Conservation (phyloP, 2,329 filamentous ascomycete species). For the Pseudopithomyces chartarum region DNA sequence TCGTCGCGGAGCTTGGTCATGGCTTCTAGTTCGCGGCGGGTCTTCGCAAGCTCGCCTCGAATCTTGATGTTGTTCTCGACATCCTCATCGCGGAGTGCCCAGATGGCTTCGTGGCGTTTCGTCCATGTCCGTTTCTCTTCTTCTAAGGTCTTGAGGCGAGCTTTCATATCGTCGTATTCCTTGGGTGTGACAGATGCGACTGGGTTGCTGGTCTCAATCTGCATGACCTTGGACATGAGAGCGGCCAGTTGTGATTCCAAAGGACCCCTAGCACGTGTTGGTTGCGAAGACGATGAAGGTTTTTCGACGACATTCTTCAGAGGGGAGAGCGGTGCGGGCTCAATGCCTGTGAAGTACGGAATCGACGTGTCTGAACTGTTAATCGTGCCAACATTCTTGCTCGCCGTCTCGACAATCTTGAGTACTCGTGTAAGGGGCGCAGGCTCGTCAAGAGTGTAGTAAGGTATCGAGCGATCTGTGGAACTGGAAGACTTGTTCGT, state of each 20-base stretch:
- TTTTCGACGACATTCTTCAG: conserved; percentile 18
- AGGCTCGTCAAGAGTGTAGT: neutral
- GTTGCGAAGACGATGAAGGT: conserved; percentile 20
- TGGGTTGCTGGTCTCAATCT: conserved; percentile 42
- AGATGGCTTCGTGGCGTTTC: conserved; percentile 48
- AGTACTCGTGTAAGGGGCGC: neutral
- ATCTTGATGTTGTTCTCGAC: conserved; percentile 51
- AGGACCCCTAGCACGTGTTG: conserved; percentile 38
- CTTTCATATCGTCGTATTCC: conserved; percentile 41
- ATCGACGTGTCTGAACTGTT: neutral
- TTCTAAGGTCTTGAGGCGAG: conserved; percentile 40
- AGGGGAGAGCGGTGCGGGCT: neutral
- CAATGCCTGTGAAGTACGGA: neutral
- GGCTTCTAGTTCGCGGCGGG: conserved; percentile 45
- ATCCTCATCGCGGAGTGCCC: conserved; percentile 49
- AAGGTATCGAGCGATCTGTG: neutral
- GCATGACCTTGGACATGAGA: conserved; percentile 45
- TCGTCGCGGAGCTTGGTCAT: conserved; percentile 49
- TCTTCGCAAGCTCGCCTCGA: conserved; percentile 46
- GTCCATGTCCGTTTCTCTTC: conserved; percentile 43
- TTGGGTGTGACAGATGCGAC: conserved; percentile 42
- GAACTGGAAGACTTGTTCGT: neutral
- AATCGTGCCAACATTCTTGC: neutral
- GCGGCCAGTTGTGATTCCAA: conserved; percentile 43
- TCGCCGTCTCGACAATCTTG: neutral